Evolutionary conservation across 2,329 filamentous ascomycete species (phyloP), one percentile per base, ranked within the genome.

Genomic region (Aspergillus novofumigatus): DNA sequence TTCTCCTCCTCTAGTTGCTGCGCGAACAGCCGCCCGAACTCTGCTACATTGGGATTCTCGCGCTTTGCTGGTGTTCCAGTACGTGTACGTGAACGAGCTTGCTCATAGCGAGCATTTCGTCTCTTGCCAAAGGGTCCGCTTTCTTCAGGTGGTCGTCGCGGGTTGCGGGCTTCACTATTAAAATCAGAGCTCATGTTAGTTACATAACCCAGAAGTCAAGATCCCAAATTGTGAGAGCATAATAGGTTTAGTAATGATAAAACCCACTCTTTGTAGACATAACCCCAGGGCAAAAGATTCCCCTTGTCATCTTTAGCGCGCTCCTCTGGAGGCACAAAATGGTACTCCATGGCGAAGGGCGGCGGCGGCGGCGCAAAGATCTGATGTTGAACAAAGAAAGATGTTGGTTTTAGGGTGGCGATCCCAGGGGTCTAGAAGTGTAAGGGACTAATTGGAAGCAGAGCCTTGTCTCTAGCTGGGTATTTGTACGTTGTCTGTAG

Each of bases 321-420:
- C 71, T 87, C 85, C 63, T 83, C 79, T 54, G 83, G 82, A 35
- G 85, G 84, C 10, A 88, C 85, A 32, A 83, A 83, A 71, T 88
- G 85, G 52, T 87, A 84, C 72, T 88, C 85, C 82, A 87, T 87
- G 38, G 56, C 56, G 35, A 42, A 14, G 35, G 23, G 21, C 11
- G 41, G 26, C 14, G 26, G 26, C 14, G 26, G 32, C 50, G 41
- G 8, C 50, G 42, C 29, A 28, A 47, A 44, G 25, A 21, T 51
- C 25, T 26, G 11, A n/a, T 25, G 4, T n/a, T 47, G 2, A 55
- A 35, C 28, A 49, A 4, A 14, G 32, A 21, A 52, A 42, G 14
- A 51, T 21, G 25, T n/a, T 38, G 14, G n/a, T 44, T 17, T 41
- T 29, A 45, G 17, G 14, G 9, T n/a, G 32, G 26, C 21, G 8